phyloP scores from a whole-genome alignment of 139 green algal genomes.

The Chlamydomonas applanata region DNA sequence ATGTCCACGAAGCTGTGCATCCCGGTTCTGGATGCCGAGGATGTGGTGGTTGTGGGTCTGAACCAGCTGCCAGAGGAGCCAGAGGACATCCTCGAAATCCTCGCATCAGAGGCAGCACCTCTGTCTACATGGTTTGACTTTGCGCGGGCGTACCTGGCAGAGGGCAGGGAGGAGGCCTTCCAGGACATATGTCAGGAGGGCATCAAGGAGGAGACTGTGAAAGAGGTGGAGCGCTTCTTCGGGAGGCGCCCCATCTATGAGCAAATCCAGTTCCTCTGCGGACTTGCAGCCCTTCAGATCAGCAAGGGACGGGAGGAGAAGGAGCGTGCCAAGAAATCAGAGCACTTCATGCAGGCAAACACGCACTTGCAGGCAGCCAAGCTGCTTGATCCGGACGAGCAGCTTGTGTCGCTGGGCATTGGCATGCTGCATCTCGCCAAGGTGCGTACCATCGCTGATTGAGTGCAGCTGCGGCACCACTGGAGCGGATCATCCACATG shows the following conservation, averaged over 20 bases:
- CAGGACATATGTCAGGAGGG: constrained; percentile 32
- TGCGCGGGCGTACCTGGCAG: constrained; percentile 64
- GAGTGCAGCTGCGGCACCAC: too few species aligned
- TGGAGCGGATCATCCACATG: too few species aligned
- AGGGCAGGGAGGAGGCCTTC: constrained; percentile 38
- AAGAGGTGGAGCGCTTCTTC: constrained; percentile 41
- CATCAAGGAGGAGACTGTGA: constrained; percentile 18
- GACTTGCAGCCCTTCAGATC: constrained; percentile 60
- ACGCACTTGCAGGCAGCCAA: constrained; percentile 40
- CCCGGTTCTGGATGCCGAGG: constrained; percentile 44
- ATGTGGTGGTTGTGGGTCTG: constrained; percentile 55
- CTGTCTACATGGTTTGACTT: constrained; percentile 70
- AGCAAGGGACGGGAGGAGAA: constrained; percentile 26
- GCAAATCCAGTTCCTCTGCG: constrained; percentile 75
- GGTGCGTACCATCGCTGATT: constrained; percentile 30
- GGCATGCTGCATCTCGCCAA: constrained; percentile 57
- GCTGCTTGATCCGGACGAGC: constrained; percentile 44
- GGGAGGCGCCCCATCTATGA: constrained; percentile 49
- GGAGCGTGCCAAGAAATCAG: constrained; percentile 20
- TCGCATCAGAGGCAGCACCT: constrained; percentile 66
- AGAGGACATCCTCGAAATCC: constrained; percentile 65
- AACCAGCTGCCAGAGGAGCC: constrained; percentile 53
- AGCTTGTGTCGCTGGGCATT: constrained; percentile 61
- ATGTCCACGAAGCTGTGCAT: constrained; percentile 42
- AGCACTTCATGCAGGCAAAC: constrained; percentile 34